These are phyloP conservation scores for Rhodofomes roseus DNA, from an alignment of 1,284 basidiomycete species.

Conservation along the genomic window DNA sequence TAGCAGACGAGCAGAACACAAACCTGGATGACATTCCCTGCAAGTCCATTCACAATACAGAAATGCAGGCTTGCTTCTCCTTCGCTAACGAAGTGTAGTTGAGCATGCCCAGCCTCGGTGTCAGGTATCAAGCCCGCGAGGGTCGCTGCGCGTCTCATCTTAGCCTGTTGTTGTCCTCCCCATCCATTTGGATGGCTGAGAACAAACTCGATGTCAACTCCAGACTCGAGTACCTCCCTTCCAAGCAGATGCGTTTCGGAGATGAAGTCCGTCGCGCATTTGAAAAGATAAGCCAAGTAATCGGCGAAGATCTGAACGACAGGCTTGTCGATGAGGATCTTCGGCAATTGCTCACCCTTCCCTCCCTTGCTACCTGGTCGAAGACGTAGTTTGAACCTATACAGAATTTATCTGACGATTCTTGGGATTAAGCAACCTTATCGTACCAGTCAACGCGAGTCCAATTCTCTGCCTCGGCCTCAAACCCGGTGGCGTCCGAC, in stretches of 20 bases:
- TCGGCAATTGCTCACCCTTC: conserved; percentile 30
- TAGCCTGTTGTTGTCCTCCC: conserved; percentile 38
- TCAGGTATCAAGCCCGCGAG: conserved; percentile 19
- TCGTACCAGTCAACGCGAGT: conserved; percentile 46
- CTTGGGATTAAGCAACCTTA: not conserved
- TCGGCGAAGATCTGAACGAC: conserved; percentile 48
- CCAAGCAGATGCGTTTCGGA: conserved; percentile 43
- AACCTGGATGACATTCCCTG: not conserved
- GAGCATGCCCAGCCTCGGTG: not conserved
- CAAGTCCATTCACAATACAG: conserved; percentile 2
- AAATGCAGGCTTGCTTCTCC: conserved; percentile 6
- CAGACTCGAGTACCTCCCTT: conserved; percentile 30
- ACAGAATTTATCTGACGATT: not conserved
- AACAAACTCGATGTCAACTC: conserved; percentile 30
- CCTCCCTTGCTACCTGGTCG: conserved; percentile 26
- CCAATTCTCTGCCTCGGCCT: conserved; percentile 45
- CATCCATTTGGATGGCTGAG: conserved; percentile 43
- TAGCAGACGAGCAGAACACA: not conserved
- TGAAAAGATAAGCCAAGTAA: conserved; percentile 46
- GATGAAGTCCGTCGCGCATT: conserved; percentile 43
- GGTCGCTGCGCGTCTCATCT: conserved; percentile 36
- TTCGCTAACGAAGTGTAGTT: not conserved
- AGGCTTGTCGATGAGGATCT: conserved; percentile 43
- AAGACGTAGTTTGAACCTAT: conserved; percentile 58
- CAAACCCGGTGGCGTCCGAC: conserved; percentile 37